Conservation (phyloP, 768 basidiomycete species). For the Lactarius evosmus region DNA sequence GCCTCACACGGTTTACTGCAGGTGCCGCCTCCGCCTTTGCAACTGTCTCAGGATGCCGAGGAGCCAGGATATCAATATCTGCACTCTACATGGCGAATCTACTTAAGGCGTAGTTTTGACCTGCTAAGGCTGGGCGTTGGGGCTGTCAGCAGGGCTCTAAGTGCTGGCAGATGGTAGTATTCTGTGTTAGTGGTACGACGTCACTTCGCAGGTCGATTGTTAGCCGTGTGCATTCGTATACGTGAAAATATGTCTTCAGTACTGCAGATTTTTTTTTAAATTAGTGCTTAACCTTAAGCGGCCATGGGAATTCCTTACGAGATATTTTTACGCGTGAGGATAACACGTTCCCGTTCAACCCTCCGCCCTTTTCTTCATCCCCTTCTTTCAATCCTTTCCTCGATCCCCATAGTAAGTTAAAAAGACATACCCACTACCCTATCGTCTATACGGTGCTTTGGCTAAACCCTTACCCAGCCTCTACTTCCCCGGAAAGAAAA, state of each 20-base stretch:
- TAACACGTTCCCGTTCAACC: slow-evolving; percentile 32
- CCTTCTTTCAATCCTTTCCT: slow-evolving; percentile 35
- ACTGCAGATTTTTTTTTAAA: too few species aligned
- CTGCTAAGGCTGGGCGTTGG: neutral
- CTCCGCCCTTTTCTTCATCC: slow-evolving; percentile 41
- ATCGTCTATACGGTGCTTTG: slow-evolving; percentile 1
- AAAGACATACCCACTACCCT: slow-evolving; percentile 19
- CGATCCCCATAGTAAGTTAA: slow-evolving; percentile 29
- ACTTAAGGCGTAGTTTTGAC: neutral
- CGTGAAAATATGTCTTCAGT: too few species aligned
- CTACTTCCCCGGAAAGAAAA: slow-evolving; percentile 32
- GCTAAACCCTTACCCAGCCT: slow-evolving; percentile 17
- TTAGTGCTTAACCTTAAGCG: slow-evolving; percentile 1
- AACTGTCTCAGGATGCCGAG: neutral
- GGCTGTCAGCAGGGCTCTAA: neutral
- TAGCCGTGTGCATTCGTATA: neutral
- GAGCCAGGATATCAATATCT: neutral
- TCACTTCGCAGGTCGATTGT: neutral
- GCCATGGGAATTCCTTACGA: slow-evolving; percentile 21
- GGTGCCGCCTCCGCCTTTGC: neutral
- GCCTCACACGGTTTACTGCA: neutral
- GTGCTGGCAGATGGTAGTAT: neutral
- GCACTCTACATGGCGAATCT: neutral
- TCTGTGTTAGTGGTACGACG: neutral
- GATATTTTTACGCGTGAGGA: slow-evolving; percentile 17